Percentiles rank a stretch among this genome's conserved stretches.
These are phyloP conservation scores for Suhomyces prunicola DNA, from an alignment of 805 yeast genomes.

Conservation along the genomic window DNA sequence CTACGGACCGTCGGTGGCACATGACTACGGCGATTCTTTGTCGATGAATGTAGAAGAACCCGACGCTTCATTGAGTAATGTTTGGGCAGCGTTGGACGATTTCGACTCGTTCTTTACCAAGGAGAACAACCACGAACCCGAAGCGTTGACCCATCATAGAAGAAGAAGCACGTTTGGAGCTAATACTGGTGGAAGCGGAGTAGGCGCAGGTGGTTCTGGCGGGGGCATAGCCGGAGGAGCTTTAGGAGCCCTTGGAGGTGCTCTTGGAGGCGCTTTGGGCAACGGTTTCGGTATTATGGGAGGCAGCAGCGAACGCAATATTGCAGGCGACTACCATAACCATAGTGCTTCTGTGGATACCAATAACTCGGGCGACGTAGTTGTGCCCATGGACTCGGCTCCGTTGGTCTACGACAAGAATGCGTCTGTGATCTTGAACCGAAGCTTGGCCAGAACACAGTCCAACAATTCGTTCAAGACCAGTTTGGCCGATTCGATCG, in stretches of 20 bases:
- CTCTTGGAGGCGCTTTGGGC: neutral
- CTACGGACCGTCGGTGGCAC: constrained; percentile 27
- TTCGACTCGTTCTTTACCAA: constrained; percentile 85
- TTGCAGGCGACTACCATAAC: constrained; percentile 27
- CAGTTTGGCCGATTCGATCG: constrained; percentile 64
- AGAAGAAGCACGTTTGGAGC: constrained; percentile 1
- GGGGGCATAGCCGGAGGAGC: neutral
- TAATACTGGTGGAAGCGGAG: neutral
- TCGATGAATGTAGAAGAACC: constrained; percentile 55
- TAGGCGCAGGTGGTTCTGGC: neutral
- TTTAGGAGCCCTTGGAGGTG: neutral
- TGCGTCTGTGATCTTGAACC: constrained; percentile 69
- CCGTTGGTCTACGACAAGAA: constrained; percentile 79
- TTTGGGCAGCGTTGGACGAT: constrained; percentile 91
- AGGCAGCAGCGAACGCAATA: constrained; percentile 23
- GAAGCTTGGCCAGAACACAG: constrained; percentile 69
- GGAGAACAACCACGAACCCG: constrained; percentile 29
- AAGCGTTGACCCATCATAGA: neutral
- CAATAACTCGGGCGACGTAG: constrained; percentile 38
- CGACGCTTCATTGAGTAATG: constrained; percentile 77
- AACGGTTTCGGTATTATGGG: neutral
- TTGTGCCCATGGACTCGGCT: constrained; percentile 61
- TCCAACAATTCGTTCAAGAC: constrained; percentile 77
- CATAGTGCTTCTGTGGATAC: constrained; percentile 64
- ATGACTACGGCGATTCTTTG: constrained; percentile 41